Conservation (phyloP, 257 asterid genomes). For the Fraxinus pennsylvanica region DNA sequence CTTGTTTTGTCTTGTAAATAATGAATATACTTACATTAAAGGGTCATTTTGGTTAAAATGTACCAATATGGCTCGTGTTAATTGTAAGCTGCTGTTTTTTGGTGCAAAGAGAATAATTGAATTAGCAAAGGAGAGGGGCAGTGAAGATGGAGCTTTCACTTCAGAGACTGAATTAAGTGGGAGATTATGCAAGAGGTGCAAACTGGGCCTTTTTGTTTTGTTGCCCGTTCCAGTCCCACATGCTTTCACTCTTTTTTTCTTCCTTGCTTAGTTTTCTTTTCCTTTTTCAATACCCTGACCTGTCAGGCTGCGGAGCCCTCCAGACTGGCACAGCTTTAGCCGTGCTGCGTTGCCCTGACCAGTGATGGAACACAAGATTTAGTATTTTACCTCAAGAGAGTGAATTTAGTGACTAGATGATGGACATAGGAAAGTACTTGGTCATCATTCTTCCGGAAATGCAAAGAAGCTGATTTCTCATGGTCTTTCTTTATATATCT, state of each 20-base stretch:
- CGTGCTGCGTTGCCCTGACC: not conserved
- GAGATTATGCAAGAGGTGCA: not conserved
- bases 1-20: not conserved
- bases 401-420: conserved; percentile 67
- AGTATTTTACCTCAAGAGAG: conserved; percentile 37
- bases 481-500: not conserved
- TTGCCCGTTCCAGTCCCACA: too few species aligned
- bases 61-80: not conserved
- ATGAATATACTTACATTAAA: not conserved
- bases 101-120: conserved; percentile 59
- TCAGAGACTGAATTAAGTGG: conserved; percentile 52
- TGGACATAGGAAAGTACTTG: conserved; percentile 69
- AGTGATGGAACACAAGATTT: not conserved
- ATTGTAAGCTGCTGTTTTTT: conserved; percentile 28
- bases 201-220: not conserved
- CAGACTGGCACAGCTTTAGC: not conserved
- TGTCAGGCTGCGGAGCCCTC: not conserved
- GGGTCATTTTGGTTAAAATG: not conserved
- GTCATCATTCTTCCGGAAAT: conserved; percentile 86
- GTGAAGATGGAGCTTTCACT: conserved; percentile 31
- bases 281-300: not conserved
- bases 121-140: conserved; percentile 50
- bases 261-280: too few species aligned
- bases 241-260: not conserved
- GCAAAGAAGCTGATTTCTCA: conserved; percentile 34